Percentiles rank a stretch among this genome's conserved stretches.
These are phyloP conservation scores for Plasmodium gonderi DNA, from an alignment of 169 alveolate genomes.

Conservation along the genomic window DNA sequence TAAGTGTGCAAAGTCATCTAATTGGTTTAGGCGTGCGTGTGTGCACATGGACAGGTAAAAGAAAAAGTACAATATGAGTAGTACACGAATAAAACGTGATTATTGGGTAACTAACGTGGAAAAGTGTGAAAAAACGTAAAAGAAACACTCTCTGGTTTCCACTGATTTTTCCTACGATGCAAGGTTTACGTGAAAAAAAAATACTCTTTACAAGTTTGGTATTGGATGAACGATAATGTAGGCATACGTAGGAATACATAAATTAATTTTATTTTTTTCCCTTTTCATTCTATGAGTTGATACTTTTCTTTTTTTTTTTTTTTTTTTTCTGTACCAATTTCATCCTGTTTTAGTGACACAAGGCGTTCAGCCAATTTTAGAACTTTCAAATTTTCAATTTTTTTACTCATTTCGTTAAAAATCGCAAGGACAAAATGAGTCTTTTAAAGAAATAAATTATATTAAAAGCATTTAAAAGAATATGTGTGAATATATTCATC, in stretches of 20 bases:
- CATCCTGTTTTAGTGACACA: constrained; percentile 59
- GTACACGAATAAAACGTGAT: background rate
- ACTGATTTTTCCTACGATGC: background rate
- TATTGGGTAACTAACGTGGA: background rate
- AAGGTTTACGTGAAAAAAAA: no score
- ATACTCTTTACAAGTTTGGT: no score
- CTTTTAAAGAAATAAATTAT: constrained; percentile 3
- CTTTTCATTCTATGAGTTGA: background rate
- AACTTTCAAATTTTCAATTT: constrained; percentile 39
- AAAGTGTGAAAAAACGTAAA: background rate
- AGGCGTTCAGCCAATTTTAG: constrained; percentile 47
- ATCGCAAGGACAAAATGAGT: background rate
- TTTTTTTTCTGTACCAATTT: constrained; percentile 26
- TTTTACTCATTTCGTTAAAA: constrained; percentile 50
- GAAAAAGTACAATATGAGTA: background rate
- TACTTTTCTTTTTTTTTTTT: background rate
- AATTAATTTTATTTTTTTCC: background rate
- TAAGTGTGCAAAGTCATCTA: constrained; percentile 32
- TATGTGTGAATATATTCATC: background rate
- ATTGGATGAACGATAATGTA: background rate
- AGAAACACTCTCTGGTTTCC: background rate
- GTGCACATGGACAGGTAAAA: background rate
- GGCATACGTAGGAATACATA: background rate
- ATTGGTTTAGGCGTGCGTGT: background rate
- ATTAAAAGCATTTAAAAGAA: background rate